A percentile compares a stretch with the other conserved stretches of the same genome.
These are phyloP conservation scores for Piper betle DNA, from an alignment of 164 flowering plant genomes.

Conservation along the genomic window DNA sequence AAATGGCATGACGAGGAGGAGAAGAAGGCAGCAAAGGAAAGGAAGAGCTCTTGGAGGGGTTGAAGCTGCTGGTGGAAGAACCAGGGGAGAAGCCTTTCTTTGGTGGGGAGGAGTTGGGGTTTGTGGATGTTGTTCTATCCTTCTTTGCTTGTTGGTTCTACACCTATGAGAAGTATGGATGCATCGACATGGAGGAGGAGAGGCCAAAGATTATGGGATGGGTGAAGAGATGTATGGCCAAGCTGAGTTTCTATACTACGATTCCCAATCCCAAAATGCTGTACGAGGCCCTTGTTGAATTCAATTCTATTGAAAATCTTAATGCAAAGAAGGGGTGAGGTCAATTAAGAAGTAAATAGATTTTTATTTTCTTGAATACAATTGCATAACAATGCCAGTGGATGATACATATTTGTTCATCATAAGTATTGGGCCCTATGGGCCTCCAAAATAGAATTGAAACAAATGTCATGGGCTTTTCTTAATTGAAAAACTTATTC, in stretches of 20 bases:
- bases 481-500: no score
- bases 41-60: conserved; percentile 6
- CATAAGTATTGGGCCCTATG: no score
- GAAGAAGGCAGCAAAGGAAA: conserved; percentile 4
- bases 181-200: conserved; percentile 8
- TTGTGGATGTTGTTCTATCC: conserved; percentile 5
- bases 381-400: no score
- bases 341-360: background rate
- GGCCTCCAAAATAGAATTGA: no score
- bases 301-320: background rate
- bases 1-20: conserved; percentile 8
- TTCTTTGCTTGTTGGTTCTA: conserved; percentile 6
- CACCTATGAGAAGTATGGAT: conserved; percentile 5
- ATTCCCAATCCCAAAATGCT: conserved; percentile 7
- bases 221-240: conserved; percentile 11
- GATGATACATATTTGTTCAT: no score
- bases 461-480: no score
- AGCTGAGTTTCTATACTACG: conserved; percentile 9
- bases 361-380: no score
- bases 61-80: conserved; percentile 13
- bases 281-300: conserved; percentile 2
- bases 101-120: conserved; percentile 7
- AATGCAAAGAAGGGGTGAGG: background rate
- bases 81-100: conserved; percentile 11
- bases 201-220: conserved; percentile 8